phyloP scores from a whole-genome alignment of 1,284 basidiomycete species.

The Ceratobasidium sp. region DNA sequence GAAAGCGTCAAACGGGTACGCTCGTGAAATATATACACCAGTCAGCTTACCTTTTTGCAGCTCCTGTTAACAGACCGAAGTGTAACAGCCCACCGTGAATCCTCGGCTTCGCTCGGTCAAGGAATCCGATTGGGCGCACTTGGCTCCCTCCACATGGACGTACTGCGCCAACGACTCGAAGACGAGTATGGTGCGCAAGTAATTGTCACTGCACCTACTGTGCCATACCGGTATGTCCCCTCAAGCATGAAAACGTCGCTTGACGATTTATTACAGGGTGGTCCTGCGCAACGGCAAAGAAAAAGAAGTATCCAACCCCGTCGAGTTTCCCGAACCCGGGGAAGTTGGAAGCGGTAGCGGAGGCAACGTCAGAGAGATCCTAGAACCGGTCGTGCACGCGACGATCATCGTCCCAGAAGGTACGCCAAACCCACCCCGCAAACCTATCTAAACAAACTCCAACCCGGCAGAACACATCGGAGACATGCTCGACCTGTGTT shows the following conservation, averaged over 20 bases:
- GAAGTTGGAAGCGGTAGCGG: constrained; percentile 57
- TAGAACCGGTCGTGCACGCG: constrained; percentile 90
- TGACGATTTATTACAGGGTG: constrained; percentile 56
- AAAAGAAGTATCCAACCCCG: constrained; percentile 81
- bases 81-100: constrained; percentile 91
- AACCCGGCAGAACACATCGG: constrained; percentile 73
- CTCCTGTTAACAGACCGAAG: constrained; percentile 87
- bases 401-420: constrained; percentile 92
- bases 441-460: constrained; percentile 9
- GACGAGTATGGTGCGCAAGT: constrained; percentile 94
- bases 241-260: not conserved
- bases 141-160: constrained; percentile 96
- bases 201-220: constrained; percentile 91
- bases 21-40: constrained; percentile 28
- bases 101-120: constrained; percentile 92
- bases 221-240: constrained; percentile 76
- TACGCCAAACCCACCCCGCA: constrained; percentile 47
- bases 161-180: constrained; percentile 93
- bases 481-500: constrained; percentile 91
- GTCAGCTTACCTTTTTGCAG: constrained; percentile 52
- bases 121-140: constrained; percentile 95
- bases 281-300: constrained; percentile 73
- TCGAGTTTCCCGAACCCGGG: constrained; percentile 84
- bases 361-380: constrained; percentile 69
- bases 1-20: constrained; percentile 91